Evolutionary conservation across 371 early-diverging fungal genomes (phyloP), one percentile per base, ranked within the genome.

Genomic region (Saksenaea vasiformis): DNA sequence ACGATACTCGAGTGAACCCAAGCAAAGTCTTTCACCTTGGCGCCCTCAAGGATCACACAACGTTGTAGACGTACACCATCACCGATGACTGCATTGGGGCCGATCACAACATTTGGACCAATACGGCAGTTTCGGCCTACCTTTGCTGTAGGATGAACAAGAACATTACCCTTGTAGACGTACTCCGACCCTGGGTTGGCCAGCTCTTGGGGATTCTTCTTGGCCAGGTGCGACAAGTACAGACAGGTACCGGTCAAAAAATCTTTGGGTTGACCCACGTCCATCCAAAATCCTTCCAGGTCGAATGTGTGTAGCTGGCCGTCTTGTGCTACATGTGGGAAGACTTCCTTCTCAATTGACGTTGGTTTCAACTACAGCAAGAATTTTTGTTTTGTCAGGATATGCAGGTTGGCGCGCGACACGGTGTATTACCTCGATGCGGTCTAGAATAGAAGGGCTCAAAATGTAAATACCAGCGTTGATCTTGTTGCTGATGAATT

Each of bases 381-480:
- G 31, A 31, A 11, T 53, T 14, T 53, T 53, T 27, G 37, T 10
- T 60, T 27, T 56, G 54, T 15, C 7, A 36, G 10, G 14, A 31
- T 5, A 60, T 51, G 22, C 3, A 35, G 27, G 27, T 64, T 44
- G 7, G 9, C 53, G 17, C 44, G 11, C 26, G 4, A 37, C 26
- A 53, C 15, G 24, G 22, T 43, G 67, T 56, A 17, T 76, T 67
- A 91, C 82, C 81, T 93, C 86, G 67, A 99, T 98, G 70, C 98
- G 91, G 65, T 97, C 85, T 57, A 99, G 82, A 11, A 99, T 88
- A 51, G 85, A 66, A 19, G 95, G 95, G 77, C 87, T 94, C 77
- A 99, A 95, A 54, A 99, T 90, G 78, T 99, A 99, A 68, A 99
- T 93, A 67, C 99, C 99, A 54, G 99, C 99, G 82, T 99, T 99